phyloP scores from a whole-genome alignment of 2,329 filamentous ascomycete genomes.

The Epichloe aotearoae region DNA sequence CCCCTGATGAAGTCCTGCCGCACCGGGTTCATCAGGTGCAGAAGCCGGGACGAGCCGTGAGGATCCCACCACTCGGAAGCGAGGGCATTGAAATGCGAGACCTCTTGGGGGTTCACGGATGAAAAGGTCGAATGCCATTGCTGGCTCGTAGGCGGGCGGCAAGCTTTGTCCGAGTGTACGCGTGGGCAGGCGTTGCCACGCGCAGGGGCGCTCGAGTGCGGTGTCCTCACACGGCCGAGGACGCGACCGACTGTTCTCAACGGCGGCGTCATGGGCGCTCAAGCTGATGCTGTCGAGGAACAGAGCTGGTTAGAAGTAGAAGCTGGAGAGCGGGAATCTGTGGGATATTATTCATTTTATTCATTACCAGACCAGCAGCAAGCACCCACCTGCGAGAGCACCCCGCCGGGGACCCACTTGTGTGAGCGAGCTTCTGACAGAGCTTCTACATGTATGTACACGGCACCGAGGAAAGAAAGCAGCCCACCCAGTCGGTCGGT shows the following conservation, averaged over 20 bases:
- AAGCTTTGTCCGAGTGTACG: not conserved
- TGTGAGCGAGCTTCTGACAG: too few species aligned
- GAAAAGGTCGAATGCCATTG: constrained; percentile 29
- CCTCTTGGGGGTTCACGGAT: constrained; percentile 75
- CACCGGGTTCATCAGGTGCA: constrained; percentile 96
- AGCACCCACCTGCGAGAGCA: too few species aligned
- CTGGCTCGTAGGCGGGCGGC: not conserved
- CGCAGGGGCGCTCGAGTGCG: not conserved
- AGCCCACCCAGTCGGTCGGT: too few species aligned
- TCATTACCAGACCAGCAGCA: too few species aligned
- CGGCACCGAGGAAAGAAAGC: too few species aligned
- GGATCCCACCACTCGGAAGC: constrained; percentile 97
- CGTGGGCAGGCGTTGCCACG: not conserved
- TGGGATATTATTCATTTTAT: too few species aligned
- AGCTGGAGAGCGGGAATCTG: not conserved
- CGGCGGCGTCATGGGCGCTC: not conserved
- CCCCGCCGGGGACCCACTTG: not conserved
- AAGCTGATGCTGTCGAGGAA: not conserved
- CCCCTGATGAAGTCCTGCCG: constrained; percentile 80
- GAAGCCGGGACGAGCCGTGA: constrained; percentile 76
- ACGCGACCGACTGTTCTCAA: constrained; percentile 1
- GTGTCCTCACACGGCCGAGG: not conserved
- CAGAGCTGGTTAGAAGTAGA: not conserved
- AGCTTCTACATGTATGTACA: too few species aligned
- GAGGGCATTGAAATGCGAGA: constrained; percentile 88